phyloP scores from a whole-genome alignment of 352 stramenopile genomes.

The Phytopythium delawarense region DNA sequence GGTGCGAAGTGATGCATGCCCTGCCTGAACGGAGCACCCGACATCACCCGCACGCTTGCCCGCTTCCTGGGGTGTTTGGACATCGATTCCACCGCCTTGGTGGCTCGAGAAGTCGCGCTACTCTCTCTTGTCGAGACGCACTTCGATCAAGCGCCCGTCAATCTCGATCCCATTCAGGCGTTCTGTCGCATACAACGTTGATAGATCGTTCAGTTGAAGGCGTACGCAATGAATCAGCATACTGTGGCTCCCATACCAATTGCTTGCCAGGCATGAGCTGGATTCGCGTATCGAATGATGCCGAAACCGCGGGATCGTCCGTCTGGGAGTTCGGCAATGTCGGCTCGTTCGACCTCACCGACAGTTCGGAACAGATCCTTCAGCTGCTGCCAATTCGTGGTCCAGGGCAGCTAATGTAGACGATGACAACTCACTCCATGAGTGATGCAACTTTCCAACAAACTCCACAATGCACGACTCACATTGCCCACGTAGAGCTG shows the following conservation, averaged over 20 bases:
- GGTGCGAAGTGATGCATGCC: neutral
- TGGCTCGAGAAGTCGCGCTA: constrained; percentile 9
- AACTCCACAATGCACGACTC: constrained; percentile 11
- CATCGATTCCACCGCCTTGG: neutral
- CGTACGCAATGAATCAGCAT: neutral
- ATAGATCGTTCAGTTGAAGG: neutral
- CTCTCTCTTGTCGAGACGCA: constrained; percentile 60
- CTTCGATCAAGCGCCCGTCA: constrained; percentile 59
- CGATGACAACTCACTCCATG: constrained; percentile 2
- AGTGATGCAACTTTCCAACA: neutral
- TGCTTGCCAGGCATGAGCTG: constrained; percentile 42
- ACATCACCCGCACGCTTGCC: neutral
- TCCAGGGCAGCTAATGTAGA: constrained; percentile 45
- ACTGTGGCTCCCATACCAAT: constrained; percentile 44
- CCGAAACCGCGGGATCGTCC: constrained; percentile 67
- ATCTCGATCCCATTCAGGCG: constrained; percentile 62
- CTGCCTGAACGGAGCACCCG: neutral
- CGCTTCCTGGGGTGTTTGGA: neutral
- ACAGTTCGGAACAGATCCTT: constrained; percentile 64
- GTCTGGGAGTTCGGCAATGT: constrained; percentile 53
- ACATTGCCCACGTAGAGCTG: constrained; percentile 81
- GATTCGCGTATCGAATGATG: constrained; percentile 56
- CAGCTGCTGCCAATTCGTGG: constrained; percentile 64
- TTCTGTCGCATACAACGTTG: constrained; percentile 23
- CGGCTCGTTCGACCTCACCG: constrained; percentile 62